Conservation (phyloP, 306 rosid genomes). For the Dalbergia cochinchinensis region DNA sequence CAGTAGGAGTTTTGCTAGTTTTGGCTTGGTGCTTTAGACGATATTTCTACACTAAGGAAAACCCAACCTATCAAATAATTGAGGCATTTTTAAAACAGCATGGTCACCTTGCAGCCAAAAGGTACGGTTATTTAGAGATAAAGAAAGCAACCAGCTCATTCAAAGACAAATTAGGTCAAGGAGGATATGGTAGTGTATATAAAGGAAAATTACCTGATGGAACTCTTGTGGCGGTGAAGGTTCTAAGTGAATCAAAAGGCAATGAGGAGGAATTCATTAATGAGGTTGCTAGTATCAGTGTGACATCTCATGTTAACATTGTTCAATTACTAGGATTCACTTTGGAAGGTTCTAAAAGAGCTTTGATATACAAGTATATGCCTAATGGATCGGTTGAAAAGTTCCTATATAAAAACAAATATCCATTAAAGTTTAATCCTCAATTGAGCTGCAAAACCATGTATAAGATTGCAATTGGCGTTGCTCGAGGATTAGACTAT, state of each 20-base stretch:
- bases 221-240: conserved; percentile 50
- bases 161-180: conserved; percentile 53
- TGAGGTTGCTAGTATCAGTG: conserved; percentile 54
- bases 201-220: conserved; percentile 52
- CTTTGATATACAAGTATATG: conserved; percentile 38
- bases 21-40: conserved; percentile 31
- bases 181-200: conserved; percentile 58
- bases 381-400: conserved; percentile 45
- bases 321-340: conserved; percentile 36
- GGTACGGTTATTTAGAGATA: conserved; percentile 49
- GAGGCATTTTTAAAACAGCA: conserved; percentile 49
- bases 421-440: neutral
- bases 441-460: conserved; percentile 41
- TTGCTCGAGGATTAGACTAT: conserved; percentile 41
- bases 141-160: conserved; percentile 54
- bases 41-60: conserved; percentile 10
- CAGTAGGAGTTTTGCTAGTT: neutral
- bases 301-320: conserved; percentile 45
- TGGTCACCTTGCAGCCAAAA: conserved; percentile 49
- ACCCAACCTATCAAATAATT: conserved; percentile 40
- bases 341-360: conserved; percentile 38
- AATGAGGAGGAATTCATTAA: conserved; percentile 56
- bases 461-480: conserved; percentile 39
- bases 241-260: conserved; percentile 40
- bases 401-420: conserved; percentile 33